Evolutionary conservation across 2,329 filamentous ascomycete genomes (phyloP), one percentile per base, ranked within the genome.

Genomic region (Meredithiella fracta): DNA sequence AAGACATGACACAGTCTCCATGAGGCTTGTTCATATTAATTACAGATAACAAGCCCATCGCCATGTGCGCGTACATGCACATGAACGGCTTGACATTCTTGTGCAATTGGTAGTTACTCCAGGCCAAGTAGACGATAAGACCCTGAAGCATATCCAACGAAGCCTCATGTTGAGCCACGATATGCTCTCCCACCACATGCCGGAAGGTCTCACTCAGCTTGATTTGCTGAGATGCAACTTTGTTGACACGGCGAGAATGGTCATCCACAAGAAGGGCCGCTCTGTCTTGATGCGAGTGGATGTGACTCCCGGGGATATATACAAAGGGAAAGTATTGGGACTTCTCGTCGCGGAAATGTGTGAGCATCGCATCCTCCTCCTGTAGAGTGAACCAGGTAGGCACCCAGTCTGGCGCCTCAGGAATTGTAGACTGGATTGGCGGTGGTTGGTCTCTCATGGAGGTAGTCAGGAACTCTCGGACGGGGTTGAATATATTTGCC

Each of bases 251-350:
- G 65, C 63, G 65, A 69, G 68, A 14, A 70, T 65, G 11, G 66
- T 65, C 17, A 68, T 57, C 68, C 68, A 71, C 7, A 69, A 58
- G 26, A 70, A 70, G 0, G 69, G 69, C 47, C 64, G 62, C 14
- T 67, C 60, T 5, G 59, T 53, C 14, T 64, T 65, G 1, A 71
- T 56, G 49, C 63, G 60, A 4, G 53, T 55, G 5, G 64, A 57
- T 22, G 44, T 54, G 15, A 62, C 58, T 2, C 57, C 58, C 1
- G 14, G 26, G 60, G 25, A 67, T 59, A 49, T 63, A 55, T 17
- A 65, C 44, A 31, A 64, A 63, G 0, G 68, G 68, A 4, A 68
- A 62, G 17, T 62, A 59, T 50, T 55, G 58, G 11, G 65, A 52
- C 25, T 65, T 64, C 34, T 61, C 58, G 3, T 59, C 62, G 20